Evolutionary conservation across 2,329 filamentous ascomycete genomes (phyloP), one percentile per base, ranked within the genome.

Genomic region (Ophiostoma himal-ulmi): DNA sequence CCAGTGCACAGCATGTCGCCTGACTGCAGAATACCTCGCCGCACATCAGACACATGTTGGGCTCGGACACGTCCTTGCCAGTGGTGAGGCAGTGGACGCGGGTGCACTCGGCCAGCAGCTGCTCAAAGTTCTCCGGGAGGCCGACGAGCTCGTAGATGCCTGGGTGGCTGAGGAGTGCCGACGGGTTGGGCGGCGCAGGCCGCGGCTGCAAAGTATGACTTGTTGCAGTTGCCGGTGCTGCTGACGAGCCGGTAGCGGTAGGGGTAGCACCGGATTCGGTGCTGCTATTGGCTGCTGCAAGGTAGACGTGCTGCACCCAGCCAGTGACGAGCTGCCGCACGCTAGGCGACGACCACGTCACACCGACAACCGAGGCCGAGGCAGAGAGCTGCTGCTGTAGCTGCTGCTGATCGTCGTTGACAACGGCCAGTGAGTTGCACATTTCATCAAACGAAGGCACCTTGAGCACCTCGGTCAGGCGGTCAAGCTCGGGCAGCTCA

Each of bases 1-100:
- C 83, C 75, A 88, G 89, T 77, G 92, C 88, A 78, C 95, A 99
- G 81, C 95, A 99, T 66, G 94, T 90, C 65, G 91, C 93, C 82
- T 99, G 95, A 11, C 91, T 93, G 80, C 95, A 99, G 80, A 97
- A 94, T 57, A 99, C 92, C n/a, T 94, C 93, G 44, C 95, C 94
- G 77, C 95, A 99, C 81, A 97, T 93, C 54, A 99, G 85, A 77
- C 95, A 99, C 52, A 99, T 87, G 74, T 91, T 92, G 0, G 95
- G 93, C 78, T 99, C 96, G 1, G 89, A 90, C 68, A 99, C 82
- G 75, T 97, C 94, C 78, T 95, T 96, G 74, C 93, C 93, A 1
- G 93, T 97, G 1, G 89, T 96, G 0, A 93, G 93, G 77, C 95
- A 99, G 68, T 86, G 89, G 69, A 91, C 84, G 73, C 89, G 89